phyloP scores from a whole-genome alignment of 495 filamentous ascomycete genomes.

The Cudoniella acicularis region DNA sequence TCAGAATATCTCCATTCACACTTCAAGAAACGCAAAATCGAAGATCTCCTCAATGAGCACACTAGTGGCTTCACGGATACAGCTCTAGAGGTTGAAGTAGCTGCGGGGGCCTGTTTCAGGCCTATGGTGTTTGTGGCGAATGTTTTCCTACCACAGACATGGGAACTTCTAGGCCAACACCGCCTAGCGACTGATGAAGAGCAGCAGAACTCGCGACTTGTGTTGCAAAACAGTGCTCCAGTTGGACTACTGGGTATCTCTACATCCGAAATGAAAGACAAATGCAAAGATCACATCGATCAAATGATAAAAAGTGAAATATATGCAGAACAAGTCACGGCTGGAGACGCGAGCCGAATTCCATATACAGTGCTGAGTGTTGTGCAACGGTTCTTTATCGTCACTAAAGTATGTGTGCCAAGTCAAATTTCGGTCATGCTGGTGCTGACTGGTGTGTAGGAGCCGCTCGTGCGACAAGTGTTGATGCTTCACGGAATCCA shows the following conservation, averaged over 20 bases:
- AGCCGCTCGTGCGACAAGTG: slow-evolving; percentile 39
- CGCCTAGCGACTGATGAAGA: slow-evolving; percentile 28
- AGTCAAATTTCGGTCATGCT: neutral
- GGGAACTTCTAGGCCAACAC: slow-evolving; percentile 43
- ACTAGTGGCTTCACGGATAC: slow-evolving; percentile 35
- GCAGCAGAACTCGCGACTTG: slow-evolving; percentile 32
- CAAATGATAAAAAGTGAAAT: slow-evolving; percentile 36
- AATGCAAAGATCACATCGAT: slow-evolving; percentile 39
- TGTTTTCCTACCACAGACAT: slow-evolving; percentile 41
- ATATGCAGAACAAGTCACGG: slow-evolving; percentile 43
- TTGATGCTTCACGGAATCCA: slow-evolving; percentile 48
- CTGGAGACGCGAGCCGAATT: slow-evolving; percentile 36
- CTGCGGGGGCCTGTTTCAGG: slow-evolving; percentile 36
- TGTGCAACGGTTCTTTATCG: slow-evolving; percentile 35
- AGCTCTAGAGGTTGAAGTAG: slow-evolving; percentile 35
- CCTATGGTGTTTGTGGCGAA: slow-evolving; percentile 39
- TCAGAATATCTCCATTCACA: slow-evolving; percentile 46
- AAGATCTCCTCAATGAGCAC: slow-evolving; percentile 38
- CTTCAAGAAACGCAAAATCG: slow-evolving; percentile 40
- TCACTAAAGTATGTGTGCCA: slow-evolving; percentile 29
- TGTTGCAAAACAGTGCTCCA: slow-evolving; percentile 34
- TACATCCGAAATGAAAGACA: slow-evolving; percentile 35
- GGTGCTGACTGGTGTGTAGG: slow-evolving; percentile 4
- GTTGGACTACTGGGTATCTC: slow-evolving; percentile 40
- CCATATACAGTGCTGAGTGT: slow-evolving; percentile 39